Base-by-base conservation (phyloP, 2,329 filamentous ascomycete species). In the Hymenotorrendiella dingleyae region DNA sequence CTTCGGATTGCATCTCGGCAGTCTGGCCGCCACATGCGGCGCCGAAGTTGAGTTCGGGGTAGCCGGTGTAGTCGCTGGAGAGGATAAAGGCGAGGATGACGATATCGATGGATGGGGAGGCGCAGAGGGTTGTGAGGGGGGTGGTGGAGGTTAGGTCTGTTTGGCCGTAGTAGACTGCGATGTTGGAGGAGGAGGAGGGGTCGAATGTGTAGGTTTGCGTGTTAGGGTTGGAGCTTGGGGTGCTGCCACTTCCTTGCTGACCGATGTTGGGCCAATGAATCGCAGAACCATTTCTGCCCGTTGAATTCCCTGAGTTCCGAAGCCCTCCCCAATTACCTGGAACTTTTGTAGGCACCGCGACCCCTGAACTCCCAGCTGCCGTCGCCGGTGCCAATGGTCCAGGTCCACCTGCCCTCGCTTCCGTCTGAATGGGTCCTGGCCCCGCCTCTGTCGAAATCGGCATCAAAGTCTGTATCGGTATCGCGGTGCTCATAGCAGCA, bases 141-240 rank as follows among this genome's bases (percentile, higher is more conserved):
- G 52, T 53, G 26, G 56, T 50, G n/a, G 52, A 36, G 11, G 57
- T 58, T 34, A 54, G 53, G 1, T 50, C 24, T 12, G 54, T 52
- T 40, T 55, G 52, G 11, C 60, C 61, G 29, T 56, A 64, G 46
- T 63, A 63, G n/a, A 62, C 61, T 3, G 58, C 61, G 21, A 63
- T 39, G 32, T 63, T 63, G 7, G 49, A 40, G 1, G 36, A 23
- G 2, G 59, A 53, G 14, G 43, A 19, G 2, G 55, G 28, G 41
- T 61, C 42, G 50, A 63, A 63, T 12, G 22, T 44, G 42, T 62
- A 58, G 4, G 27, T 40, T 27, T 27, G 4, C 2, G n/a, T 24
- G 23, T 14, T 36, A n/a, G 14, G 6, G 4, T 19, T 12, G 21
- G 23, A 33, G n/a, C 2, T 32, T 19, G 29, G 17, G 44, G 14